Base-by-base conservation (phyloP, 768 basidiomycete genomes). In the Termitomyces titanicus region DNA sequence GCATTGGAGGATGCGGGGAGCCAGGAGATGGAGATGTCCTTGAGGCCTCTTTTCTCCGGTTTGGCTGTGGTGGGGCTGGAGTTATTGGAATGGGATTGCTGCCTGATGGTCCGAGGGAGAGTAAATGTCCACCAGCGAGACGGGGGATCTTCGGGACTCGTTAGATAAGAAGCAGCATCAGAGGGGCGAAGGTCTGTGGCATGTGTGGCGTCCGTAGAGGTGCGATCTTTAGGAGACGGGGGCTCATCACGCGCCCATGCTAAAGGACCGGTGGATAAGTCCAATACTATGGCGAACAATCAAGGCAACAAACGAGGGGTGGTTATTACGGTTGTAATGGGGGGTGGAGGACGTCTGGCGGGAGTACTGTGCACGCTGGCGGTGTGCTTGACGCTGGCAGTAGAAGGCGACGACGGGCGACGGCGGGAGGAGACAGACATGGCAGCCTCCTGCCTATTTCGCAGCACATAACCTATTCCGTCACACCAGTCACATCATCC, bases 201-300 rank as follows among this genome's bases (percentile, higher is more conserved):
- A 42, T 67, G 71, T 54, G 65, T 61, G 20, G 66, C 61, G 46
- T 68, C 68, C 17, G 66, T 56, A 17, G 66, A 63, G 48, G 63
- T 60, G 29, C 74, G 76, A 46, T 83, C 78, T 40, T 72, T 79
- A 1, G 89, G 88, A 0, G 89, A 90, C 4, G 88, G 88, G 4
- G 89, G 89, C 64, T 93, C 91, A 66, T 92, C 86, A 61, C 81
- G 77, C 4, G 90, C 91, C 90, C 90, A 93, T 47, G 91, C 90
- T 93, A 59, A 51, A 54, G 54, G 29, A 48, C 22, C 27, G 13
- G 2, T n/a, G 5, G 31, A 51, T 51, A 17, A 51, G 50, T 31
- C 48, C 18, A 18, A 51, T 25, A 54, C 2, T 53, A 54, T 35
- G 45, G 60, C 51, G n/a, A 44, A 55, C 40, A 17, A 46, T 53